Percentiles rank a stretch among this genome's conserved stretches.
phyloP scores from a whole-genome alignment of 768 basidiomycete genomes.

The Paxillus involutus region DNA sequence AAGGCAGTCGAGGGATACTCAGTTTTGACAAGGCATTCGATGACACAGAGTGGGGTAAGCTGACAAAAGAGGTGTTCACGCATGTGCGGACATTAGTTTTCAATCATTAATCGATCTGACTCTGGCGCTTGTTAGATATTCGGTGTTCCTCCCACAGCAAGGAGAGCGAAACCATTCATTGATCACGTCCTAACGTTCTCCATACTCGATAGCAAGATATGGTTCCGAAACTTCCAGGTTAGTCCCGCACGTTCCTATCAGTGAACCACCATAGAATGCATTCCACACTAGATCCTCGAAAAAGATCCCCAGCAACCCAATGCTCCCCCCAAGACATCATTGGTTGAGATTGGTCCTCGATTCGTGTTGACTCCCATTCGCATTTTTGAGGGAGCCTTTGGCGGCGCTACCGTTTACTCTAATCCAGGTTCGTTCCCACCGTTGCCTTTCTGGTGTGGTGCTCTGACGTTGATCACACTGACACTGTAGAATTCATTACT shows the following conservation, averaged over 20 bases:
- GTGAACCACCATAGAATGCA: background rate
- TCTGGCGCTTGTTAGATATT: conserved; percentile 66
- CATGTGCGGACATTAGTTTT: conserved; percentile 56
- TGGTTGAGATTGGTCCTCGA: conserved; percentile 96
- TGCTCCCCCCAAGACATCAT: conserved; percentile 79
- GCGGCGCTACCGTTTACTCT: conserved; percentile 91
- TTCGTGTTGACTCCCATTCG: conserved; percentile 97
- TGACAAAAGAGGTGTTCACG: conserved; percentile 92
- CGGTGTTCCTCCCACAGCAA: conserved; percentile 87
- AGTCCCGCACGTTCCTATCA: conserved; percentile 14
- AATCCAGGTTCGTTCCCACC: conserved; percentile 71
- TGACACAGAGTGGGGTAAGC: conserved; percentile 78
- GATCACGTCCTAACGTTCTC: conserved; percentile 98
- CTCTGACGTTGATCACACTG: background rate
- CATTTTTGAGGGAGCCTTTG: conserved; percentile 97
- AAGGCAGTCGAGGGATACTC: conserved; percentile 88
- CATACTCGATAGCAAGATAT: conserved; percentile 92
- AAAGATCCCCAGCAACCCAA: conserved; percentile 90
- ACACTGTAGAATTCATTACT: conserved; percentile 79
- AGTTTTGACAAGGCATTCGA: conserved; percentile 93
- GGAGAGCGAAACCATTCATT: conserved; percentile 94
- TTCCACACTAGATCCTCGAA: conserved; percentile 71
- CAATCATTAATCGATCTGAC: conserved; percentile 1
- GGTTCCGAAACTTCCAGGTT: conserved; percentile 99
- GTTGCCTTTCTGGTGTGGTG: background rate